phyloP scores from a whole-genome alignment of 148 eudicot species.

The Dysphania ambrosioides region DNA sequence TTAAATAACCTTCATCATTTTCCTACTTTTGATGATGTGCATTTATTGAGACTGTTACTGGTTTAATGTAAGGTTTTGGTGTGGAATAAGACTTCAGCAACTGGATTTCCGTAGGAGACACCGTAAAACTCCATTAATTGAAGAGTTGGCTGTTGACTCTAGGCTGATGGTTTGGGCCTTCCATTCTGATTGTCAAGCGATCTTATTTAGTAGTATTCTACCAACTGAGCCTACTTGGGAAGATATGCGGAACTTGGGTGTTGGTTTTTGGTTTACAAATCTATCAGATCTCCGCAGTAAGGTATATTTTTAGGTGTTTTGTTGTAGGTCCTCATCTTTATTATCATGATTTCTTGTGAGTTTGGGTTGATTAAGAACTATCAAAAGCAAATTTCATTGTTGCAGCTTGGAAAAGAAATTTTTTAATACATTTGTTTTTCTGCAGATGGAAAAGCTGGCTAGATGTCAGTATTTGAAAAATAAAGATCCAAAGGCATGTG shows the following conservation, averaged over 20 bases:
- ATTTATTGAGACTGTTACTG: neutral
- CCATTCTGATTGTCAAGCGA: conserved; percentile 95
- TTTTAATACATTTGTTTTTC: conserved; percentile 27
- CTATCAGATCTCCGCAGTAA: conserved; percentile 64
- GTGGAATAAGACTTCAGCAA: conserved; percentile 75
- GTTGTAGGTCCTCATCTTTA: neutral
- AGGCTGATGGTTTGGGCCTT: conserved; percentile 78
- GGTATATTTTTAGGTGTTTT: conserved; percentile 40
- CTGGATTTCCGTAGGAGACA: conserved; percentile 46
- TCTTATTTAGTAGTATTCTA: conserved; percentile 62
- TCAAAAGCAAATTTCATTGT: neutral
- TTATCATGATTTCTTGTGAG: neutral
- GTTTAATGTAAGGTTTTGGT: conserved; percentile 71
- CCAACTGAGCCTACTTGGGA: conserved; percentile 79
- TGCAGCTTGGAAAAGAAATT: neutral
- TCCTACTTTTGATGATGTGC: neutral
- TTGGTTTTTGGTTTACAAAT: conserved; percentile 92
- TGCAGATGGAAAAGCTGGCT: conserved; percentile 98
- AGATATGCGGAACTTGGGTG: conserved; percentile 81
- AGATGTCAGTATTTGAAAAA: conserved; percentile 74
- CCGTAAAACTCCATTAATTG: conserved; percentile 46
- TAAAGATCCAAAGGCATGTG: conserved; percentile 92
- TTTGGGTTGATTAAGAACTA: neutral
- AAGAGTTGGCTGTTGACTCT: conserved; percentile 61
- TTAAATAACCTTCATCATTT: conserved; percentile 1